Conservation (phyloP, 2,329 filamentous ascomycete species). For the Colletotrichum echinochloae region DNA sequence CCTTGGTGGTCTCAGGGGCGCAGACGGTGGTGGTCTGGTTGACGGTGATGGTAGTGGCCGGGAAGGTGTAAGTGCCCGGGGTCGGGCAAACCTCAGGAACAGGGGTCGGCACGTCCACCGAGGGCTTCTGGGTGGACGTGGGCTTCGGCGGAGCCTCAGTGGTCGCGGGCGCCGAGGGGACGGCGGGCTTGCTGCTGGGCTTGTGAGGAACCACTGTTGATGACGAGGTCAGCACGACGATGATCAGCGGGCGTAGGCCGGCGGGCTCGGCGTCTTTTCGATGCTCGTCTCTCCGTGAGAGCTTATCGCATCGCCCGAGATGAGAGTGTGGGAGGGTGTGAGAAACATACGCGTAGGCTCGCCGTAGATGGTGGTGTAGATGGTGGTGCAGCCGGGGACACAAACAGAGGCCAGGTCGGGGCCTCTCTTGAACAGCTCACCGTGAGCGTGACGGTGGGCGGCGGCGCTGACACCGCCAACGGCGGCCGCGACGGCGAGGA, state of each 20-base stretch:
- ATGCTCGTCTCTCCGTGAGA: background rate
- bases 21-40: slow-evolving; percentile 76
- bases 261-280: background rate
- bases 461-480: slow-evolving; percentile 67
- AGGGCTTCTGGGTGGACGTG: slow-evolving; percentile 55
- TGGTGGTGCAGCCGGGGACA: slow-evolving; percentile 75
- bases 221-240: slow-evolving; percentile 12
- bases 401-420: slow-evolving; percentile 63
- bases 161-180: slow-evolving; percentile 46
- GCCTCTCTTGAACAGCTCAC: slow-evolving; percentile 66
- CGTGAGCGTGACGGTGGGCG: slow-evolving; percentile 73
- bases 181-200: slow-evolving; percentile 44
- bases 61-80: slow-evolving; percentile 81
- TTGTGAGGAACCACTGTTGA: slow-evolving; percentile 53
- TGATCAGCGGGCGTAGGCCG: background rate
- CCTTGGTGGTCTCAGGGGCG: slow-evolving; percentile 70
- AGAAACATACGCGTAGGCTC: slow-evolving; percentile 70
- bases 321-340: background rate
- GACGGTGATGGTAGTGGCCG: slow-evolving; percentile 77
- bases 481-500: slow-evolving; percentile 74
- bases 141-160: slow-evolving; percentile 44
- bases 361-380: slow-evolving; percentile 78
- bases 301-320: background rate
- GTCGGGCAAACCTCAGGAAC: slow-evolving; percentile 68
- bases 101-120: slow-evolving; percentile 65